Base-by-base conservation (phyloP, 495 filamentous ascomycete genomes). In the Cercophora scortea region DNA sequence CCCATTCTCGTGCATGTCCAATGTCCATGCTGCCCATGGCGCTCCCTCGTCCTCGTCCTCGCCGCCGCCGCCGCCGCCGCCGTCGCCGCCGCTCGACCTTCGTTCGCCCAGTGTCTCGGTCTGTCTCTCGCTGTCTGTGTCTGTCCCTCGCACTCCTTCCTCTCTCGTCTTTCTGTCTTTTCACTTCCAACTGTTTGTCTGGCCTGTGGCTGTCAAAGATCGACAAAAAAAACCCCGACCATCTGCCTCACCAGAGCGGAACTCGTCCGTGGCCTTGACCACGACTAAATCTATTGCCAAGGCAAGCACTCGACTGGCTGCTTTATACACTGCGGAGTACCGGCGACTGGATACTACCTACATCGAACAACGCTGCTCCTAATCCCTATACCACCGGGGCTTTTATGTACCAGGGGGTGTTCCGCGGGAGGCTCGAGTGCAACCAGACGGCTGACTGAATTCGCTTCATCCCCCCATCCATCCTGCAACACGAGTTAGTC, bases 401-500 rank as follows among this genome's bases (percentile, higher is more conserved):
- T 13, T 38, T 38, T 4, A 38, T 38, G 36, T 38, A 38, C 36
- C 10, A 38, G 36, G 32, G 62, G 62, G 62, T n/a, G n/a, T 60
- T 52, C 54, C 49, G 39, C 51, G 54, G 54, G 51, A 60, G 58
- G 40, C 39, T 54, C 47, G 50, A 44, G 54, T 49, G 42, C 57
- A 49, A 54, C 56, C 53, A 43, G 38, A 42, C 49, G 32, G 36
- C 34, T 50, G 42, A 42, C 47, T 49, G 19, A 50, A 43, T 56
- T 41, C 51, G 52, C 60, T 53, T 53, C 51, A 57, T 49, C 60
- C 47, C 52, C 61, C 54, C 41, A 25, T 25, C 25, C 49, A 55
- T 64, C 52, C 63, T 68, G 65, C 65, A 59, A 68, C 61, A 64
- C 63, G 47, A 54, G 52, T 47, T 55, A 53, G 54, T 49, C 54